Percentiles rank a stretch among this genome's conserved stretches.
Conservation (phyloP, 805 yeast genomes). For the Lipomyces orientalis region DNA sequence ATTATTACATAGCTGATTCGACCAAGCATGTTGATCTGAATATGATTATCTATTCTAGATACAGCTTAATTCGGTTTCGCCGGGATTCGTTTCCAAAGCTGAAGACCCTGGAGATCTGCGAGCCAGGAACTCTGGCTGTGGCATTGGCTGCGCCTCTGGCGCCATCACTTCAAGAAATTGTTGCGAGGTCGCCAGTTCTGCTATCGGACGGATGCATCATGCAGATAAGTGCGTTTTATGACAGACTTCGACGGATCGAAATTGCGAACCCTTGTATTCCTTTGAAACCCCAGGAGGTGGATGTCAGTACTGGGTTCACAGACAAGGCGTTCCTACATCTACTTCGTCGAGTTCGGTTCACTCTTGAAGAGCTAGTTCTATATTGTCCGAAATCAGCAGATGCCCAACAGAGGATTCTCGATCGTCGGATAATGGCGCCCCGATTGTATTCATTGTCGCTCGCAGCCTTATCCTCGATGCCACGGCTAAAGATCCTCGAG, state of each 20-base stretch:
- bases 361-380: conserved; percentile 1
- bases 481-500: not conserved
- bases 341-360: not conserved
- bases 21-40: not conserved
- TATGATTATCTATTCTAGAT: conserved; percentile 1
- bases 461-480: not conserved
- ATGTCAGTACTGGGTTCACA: not conserved
- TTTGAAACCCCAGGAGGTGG: not conserved
- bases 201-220: not conserved
- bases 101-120: not conserved
- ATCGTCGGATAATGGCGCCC: not conserved
- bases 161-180: not conserved
- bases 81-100: not conserved
- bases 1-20: not conserved
- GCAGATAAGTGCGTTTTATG: not conserved
- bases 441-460: not conserved
- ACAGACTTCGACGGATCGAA: conserved; percentile 4
- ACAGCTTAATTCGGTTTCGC: not conserved
- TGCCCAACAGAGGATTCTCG: not conserved
- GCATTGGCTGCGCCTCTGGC: conserved; percentile 1
- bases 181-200: not conserved
- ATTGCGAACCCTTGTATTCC: conserved; percentile 3
- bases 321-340: not conserved
- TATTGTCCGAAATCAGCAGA: not conserved
- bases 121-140: not conserved